Conservation (phyloP, 805 yeast species). For the Cyberlindnera petersonii region DNA sequence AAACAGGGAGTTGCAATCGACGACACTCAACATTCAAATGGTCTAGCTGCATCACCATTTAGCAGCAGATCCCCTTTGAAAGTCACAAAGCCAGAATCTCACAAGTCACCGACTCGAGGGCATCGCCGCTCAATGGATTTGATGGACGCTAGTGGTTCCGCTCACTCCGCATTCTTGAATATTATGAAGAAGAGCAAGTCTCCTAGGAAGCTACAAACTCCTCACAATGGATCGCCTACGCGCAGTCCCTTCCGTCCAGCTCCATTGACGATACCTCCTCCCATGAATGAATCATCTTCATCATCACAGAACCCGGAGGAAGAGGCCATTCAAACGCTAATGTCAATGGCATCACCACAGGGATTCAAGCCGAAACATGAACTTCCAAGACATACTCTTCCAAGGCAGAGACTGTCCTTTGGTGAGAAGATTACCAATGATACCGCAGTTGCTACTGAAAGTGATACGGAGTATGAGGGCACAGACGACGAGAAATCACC, state of each 20-base stretch:
- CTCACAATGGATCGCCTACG: not conserved
- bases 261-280: conserved; percentile 5
- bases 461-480: conserved; percentile 20
- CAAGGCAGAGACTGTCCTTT: conserved; percentile 24
- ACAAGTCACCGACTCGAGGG: conserved; percentile 8
- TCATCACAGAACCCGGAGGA: conserved; percentile 26
- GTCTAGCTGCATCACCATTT: conserved; percentile 7
- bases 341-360: conserved; percentile 33
- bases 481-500: conserved; percentile 15
- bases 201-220: conserved; percentile 23
- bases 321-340: conserved; percentile 38
- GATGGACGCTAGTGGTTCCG: conserved; percentile 31
- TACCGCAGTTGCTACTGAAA: conserved; percentile 17
- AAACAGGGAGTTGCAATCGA: conserved; percentile 8
- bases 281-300: not conserved
- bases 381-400: conserved; percentile 7
- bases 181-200: conserved; percentile 33
- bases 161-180: conserved; percentile 37
- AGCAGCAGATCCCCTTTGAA: conserved; percentile 9
- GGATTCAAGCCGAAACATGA: conserved; percentile 8
- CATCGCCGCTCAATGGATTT: conserved; percentile 20
- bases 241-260: conserved; percentile 9
- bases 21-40: not conserved
- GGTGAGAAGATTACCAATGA: conserved; percentile 18
- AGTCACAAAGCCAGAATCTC: conserved; percentile 16